phyloP scores from a whole-genome alignment of 2,329 filamentous ascomycete species.

The Nigrograna mackinnonii region DNA sequence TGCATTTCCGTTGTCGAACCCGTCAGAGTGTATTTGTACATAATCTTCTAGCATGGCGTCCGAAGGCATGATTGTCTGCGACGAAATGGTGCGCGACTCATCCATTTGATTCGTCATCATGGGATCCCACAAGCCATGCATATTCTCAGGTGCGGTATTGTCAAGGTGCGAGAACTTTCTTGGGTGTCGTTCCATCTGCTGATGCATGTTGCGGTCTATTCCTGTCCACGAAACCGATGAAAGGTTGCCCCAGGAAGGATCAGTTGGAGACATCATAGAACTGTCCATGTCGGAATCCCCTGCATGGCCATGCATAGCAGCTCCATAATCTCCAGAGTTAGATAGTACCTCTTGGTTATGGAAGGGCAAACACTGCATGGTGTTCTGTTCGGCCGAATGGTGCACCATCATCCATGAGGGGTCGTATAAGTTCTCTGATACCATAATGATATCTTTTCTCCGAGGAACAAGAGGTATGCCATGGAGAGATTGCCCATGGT shows the following conservation, averaged over 20 bases:
- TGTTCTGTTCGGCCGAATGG: no score
- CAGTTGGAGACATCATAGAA: slow-evolving; percentile 5
- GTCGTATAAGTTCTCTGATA: no score
- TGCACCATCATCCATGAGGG: no score
- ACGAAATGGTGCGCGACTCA: no score
- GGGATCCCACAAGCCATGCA: background rate
- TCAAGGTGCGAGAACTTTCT: no score
- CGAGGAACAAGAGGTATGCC: slow-evolving; percentile 13
- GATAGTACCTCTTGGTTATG: no score
- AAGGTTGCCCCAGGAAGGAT: slow-evolving; percentile 7
- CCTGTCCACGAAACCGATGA: slow-evolving; percentile 6
- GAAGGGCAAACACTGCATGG: no score
- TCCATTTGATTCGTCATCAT: background rate
- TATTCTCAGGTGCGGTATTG: no score
- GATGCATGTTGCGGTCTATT: slow-evolving; percentile 1
- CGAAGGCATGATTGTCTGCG: slow-evolving; percentile 18
- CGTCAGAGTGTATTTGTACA: slow-evolving; percentile 11
- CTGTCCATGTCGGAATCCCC: background rate
- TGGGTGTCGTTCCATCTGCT: no score
- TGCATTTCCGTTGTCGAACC: slow-evolving; percentile 11
- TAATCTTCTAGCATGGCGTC: slow-evolving; percentile 20
- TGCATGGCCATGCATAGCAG: background rate
- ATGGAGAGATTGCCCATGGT: slow-evolving; percentile 15
- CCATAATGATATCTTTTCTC: slow-evolving; percentile 8
- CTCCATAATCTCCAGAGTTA: no score